Evolutionary conservation across 768 basidiomycete species (phyloP), one percentile per base, ranked within the genome.

Genomic region (Tubosaeta sp.): DNA sequence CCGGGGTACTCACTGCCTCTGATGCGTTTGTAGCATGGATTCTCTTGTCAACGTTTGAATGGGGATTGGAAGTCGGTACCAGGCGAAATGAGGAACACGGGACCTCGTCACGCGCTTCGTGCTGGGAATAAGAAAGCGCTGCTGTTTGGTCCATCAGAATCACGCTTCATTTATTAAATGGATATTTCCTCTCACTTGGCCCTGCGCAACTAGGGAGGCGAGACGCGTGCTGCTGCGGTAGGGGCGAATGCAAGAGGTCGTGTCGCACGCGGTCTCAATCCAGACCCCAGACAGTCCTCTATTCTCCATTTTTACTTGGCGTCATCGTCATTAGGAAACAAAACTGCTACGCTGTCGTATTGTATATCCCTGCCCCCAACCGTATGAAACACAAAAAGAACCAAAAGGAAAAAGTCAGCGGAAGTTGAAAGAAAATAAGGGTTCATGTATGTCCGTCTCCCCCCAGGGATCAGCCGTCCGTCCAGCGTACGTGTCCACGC

Each of bases 401-500:
- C 49, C 27, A 57, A 66, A 55, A 43, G 19, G 16, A 56, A 50
- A 57, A 27, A 45, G 61, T 64, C 55, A 51, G 43, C 44, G 40
- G 51, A 36, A 43, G 45, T 24, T 51, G 22, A 43, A 44, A 25
- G 35, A 40, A 19, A 32, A 41, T 46, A 44, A 58, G 4, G 6
- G 62, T 64, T 56, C 60, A 43, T 54, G 39, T 52, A 51, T 53
- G 68, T 68, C 62, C 65, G 40, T 62, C 51, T 48, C 58, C 52
- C 40, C 42, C 60, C 46, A 11, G 38, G 44, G 32, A 49, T 56
- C 47, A 54, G 50, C 51, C 53, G 58, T 60, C 51, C 54, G 51
- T 56, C 53, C 67, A 61, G 54, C 56, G 58, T 64, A 51, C 62
- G 57, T 55, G 54, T 63, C 64, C 64, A 61, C 46, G 48, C 51